Percentiles rank a stretch among this genome's conserved stretches.
phyloP scores from a whole-genome alignment of 2,329 filamentous ascomycete species.

The Fusarium abutilonis region DNA sequence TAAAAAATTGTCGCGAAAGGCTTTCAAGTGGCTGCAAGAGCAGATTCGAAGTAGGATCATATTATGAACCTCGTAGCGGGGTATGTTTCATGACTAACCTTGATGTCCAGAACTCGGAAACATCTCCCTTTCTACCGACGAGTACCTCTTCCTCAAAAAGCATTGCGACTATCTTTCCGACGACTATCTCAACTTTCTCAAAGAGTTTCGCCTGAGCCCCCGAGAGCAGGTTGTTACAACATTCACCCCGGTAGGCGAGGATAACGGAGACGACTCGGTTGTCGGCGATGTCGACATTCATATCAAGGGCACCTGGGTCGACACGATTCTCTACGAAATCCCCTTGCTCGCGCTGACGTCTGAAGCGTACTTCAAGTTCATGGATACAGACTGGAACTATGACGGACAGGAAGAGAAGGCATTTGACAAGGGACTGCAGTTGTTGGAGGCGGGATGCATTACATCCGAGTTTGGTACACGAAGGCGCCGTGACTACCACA shows the following conservation, averaged over 20 bases:
- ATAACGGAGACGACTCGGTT: conserved; percentile 71
- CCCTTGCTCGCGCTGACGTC: conserved; percentile 90
- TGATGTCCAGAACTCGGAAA: conserved; percentile 76
- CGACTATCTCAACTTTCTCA: conserved; percentile 83
- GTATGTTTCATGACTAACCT: conserved; percentile 41
- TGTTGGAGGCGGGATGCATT: conserved; percentile 84
- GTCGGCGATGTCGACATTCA: conserved; percentile 80
- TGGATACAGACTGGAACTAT: conserved; percentile 92
- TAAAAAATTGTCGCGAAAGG: conserved; percentile 86
- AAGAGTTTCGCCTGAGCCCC: conserved; percentile 82
- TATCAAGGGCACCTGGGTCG: conserved; percentile 86
- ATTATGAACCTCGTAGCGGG: not conserved
- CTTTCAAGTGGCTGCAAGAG: conserved; percentile 83
- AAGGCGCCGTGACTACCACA: conserved; percentile 90
- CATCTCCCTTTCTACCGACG: conserved; percentile 80
- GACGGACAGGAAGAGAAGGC: conserved; percentile 87
- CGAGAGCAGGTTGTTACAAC: conserved; percentile 79
- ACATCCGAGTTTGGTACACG: conserved; percentile 96
- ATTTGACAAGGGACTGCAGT: conserved; percentile 78
- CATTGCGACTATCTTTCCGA: conserved; percentile 83
- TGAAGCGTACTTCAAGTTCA: conserved; percentile 97
- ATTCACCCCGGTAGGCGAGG: conserved; percentile 66
- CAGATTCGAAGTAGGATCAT: conserved; percentile 78
- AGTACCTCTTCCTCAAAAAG: conserved; percentile 79
- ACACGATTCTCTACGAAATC: conserved; percentile 98